Evolutionary conservation across 371 early-diverging fungal genomes (phyloP).

Genomic region (Entomophthora muscae): DNA sequence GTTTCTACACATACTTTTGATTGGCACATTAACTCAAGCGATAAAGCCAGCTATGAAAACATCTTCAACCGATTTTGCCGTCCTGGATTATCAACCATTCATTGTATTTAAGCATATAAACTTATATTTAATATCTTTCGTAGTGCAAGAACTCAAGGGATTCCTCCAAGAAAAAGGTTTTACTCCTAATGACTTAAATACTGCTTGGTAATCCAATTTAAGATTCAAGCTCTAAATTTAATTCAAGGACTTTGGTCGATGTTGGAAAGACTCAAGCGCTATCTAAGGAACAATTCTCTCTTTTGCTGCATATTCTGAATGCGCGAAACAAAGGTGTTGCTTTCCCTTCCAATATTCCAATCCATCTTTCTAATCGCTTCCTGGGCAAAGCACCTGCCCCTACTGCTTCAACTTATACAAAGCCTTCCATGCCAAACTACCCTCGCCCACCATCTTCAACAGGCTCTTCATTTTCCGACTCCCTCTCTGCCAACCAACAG

Average conservation of each 20-base stretch:
- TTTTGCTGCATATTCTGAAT: constrained; percentile 5
- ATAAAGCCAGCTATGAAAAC: constrained; percentile 3
- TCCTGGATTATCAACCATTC: background rate
- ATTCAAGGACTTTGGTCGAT: constrained; percentile 5
- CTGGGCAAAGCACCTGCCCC: background rate
- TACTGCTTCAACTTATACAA: background rate
- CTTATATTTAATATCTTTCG: background rate
- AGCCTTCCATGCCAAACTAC: background rate
- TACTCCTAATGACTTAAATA: background rate
- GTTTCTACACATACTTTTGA: background rate
- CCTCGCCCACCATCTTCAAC: background rate
- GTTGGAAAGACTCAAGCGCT: background rate
- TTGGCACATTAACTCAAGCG: constrained; percentile 9
- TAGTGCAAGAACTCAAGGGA: background rate
- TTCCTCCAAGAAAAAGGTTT: constrained; percentile 5
- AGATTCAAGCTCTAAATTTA: background rate
- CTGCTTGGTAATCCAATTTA: background rate
- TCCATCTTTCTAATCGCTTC: constrained; percentile 4
- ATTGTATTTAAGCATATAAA: background rate
- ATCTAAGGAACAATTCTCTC: constrained; percentile 3
- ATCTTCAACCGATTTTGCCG: background rate
- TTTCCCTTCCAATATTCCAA: background rate
- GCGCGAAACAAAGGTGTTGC: background rate
- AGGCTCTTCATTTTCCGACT: background rate
- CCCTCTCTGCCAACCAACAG: background rate